Percentiles rank a stretch among this genome's conserved stretches.
These are phyloP conservation scores for Oryza rufipogon DNA, from an alignment of 176 grass and related monocot species.

Conservation along the genomic window DNA sequence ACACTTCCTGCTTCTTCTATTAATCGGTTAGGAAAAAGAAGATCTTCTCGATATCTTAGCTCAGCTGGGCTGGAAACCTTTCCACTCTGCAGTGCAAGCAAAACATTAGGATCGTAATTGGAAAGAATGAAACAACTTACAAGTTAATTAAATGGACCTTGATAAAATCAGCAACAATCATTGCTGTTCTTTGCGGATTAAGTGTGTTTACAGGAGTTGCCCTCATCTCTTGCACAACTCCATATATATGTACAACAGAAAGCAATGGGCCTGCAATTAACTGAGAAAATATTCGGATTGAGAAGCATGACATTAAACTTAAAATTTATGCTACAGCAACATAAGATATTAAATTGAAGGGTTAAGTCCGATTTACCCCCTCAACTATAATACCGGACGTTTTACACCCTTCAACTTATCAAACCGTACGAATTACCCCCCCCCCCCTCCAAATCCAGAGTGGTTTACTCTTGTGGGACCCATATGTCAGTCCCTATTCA, in stretches of 20 bases:
- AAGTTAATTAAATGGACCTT: constrained; percentile 56
- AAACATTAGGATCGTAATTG: not conserved
- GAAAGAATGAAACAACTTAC: not conserved
- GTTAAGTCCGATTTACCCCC: too few relatives aligned
- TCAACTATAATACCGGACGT: too few relatives aligned
- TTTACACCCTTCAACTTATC: too few relatives aligned
- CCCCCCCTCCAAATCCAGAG: too few relatives aligned
- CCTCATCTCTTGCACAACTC: constrained; percentile 89
- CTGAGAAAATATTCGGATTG: constrained; percentile 45
- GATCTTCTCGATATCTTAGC: constrained; percentile 71
- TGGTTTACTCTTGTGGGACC: too few relatives aligned
- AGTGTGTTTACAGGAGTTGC: constrained; percentile 91
- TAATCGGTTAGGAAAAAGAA: constrained; percentile 68
- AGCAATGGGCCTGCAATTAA: constrained; percentile 88
- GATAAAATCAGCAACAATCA: constrained; percentile 86
- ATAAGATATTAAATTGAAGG: not conserved
- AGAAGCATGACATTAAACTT: not conserved
- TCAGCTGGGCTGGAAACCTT: constrained; percentile 89
- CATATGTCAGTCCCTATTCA: too few relatives aligned
- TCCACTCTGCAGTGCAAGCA: constrained; percentile 54
- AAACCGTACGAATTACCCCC: too few relatives aligned
- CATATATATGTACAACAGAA: constrained; percentile 79
- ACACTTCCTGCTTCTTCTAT: constrained; percentile 81
- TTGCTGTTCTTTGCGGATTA: constrained; percentile 85
- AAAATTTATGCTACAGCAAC: not conserved